These are phyloP conservation scores for Diaporthe ampelina DNA, from an alignment of 2,329 filamentous ascomycete genomes.

Conservation along the genomic window DNA sequence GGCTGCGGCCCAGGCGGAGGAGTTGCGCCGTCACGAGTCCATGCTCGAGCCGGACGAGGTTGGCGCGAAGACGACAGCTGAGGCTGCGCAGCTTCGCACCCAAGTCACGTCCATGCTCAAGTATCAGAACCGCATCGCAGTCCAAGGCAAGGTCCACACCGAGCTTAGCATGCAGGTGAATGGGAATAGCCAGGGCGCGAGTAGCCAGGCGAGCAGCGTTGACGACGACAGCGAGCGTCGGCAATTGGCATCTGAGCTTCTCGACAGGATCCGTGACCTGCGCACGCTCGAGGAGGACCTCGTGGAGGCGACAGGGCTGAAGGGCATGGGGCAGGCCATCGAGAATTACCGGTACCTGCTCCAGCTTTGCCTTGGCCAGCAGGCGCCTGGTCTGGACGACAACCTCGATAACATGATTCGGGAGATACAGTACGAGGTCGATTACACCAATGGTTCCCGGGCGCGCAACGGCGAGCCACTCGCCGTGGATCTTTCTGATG, in stretches of 20 bases:
- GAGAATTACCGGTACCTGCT: constrained; percentile 80
- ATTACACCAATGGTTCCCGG: constrained; percentile 53
- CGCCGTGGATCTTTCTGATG: constrained; percentile 46
- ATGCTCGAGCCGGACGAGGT: constrained; percentile 69
- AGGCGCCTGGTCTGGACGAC: constrained; percentile 77
- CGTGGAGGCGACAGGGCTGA: constrained; percentile 75
- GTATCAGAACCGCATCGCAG: constrained; percentile 66
- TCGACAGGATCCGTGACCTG: constrained; percentile 70
- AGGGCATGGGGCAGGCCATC: constrained; percentile 80
- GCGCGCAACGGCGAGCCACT: constrained; percentile 44
- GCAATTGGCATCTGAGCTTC: constrained; percentile 70
- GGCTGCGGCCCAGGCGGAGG: constrained; percentile 72
- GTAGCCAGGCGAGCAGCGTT: constrained; percentile 45
- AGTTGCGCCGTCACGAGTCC: constrained; percentile 59
- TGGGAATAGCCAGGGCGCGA: constrained; percentile 54
- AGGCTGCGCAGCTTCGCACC: constrained; percentile 61
- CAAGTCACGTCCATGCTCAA: constrained; percentile 53
- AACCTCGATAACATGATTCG: constrained; percentile 72
- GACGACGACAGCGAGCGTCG: constrained; percentile 69
- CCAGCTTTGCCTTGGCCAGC: constrained; percentile 75
- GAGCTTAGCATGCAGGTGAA: constrained; percentile 63
- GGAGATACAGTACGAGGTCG: constrained; percentile 73
- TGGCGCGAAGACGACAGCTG: constrained; percentile 63
- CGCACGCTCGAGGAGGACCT: constrained; percentile 75
- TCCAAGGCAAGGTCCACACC: constrained; percentile 66